Conservation (phyloP, 2,329 filamentous ascomycete genomes). For the Colletotrichum zoysiae region DNA sequence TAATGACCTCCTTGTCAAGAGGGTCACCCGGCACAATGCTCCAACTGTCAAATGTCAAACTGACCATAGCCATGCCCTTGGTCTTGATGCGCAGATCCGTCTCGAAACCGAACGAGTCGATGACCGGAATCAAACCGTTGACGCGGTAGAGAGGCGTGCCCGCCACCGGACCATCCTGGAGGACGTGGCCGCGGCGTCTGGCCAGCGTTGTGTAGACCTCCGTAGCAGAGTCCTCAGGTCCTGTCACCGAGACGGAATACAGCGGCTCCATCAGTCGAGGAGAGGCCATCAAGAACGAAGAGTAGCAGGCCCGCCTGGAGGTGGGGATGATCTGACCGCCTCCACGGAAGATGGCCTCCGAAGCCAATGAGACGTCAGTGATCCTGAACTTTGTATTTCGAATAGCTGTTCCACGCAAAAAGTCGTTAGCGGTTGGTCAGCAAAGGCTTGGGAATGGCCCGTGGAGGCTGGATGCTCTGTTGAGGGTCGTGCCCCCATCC, state of each 20-base stretch:
- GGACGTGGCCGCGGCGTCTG: slow-evolving; percentile 88
- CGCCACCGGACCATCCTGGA: slow-evolving; percentile 93
- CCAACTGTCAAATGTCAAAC: slow-evolving; percentile 95
- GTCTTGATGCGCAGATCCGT: slow-evolving; percentile 97
- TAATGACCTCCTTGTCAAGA: slow-evolving; percentile 85
- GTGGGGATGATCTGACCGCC: slow-evolving; percentile 98
- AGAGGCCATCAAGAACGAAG: slow-evolving; percentile 95
- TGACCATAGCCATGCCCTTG: slow-evolving; percentile 90
- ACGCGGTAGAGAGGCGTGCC: slow-evolving; percentile 95
- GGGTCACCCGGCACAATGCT: slow-evolving; percentile 96
- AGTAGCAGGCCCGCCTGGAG: slow-evolving; percentile 91
- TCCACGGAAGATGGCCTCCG: slow-evolving; percentile 93
- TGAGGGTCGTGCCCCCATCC: slow-evolving; percentile 35
- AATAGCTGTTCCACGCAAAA: slow-evolving; percentile 72
- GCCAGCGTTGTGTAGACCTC: slow-evolving; percentile 93
- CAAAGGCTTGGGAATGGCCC: slow-evolving; percentile 26
- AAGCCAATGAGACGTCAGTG: slow-evolving; percentile 87
- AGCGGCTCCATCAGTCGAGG: slow-evolving; percentile 97
- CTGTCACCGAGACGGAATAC: slow-evolving; percentile 92
- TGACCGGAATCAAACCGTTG: slow-evolving; percentile 91
- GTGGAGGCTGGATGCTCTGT: slow-evolving; percentile 25
- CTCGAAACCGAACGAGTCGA: slow-evolving; percentile 98
- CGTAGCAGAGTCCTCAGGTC: slow-evolving; percentile 88
- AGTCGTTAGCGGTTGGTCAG: slow-evolving; percentile 45
- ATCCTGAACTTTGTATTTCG: slow-evolving; percentile 98